These are phyloP conservation scores for Penicillium sp. DNA, from an alignment of 2,329 filamentous ascomycete species.

Conservation along the genomic window DNA sequence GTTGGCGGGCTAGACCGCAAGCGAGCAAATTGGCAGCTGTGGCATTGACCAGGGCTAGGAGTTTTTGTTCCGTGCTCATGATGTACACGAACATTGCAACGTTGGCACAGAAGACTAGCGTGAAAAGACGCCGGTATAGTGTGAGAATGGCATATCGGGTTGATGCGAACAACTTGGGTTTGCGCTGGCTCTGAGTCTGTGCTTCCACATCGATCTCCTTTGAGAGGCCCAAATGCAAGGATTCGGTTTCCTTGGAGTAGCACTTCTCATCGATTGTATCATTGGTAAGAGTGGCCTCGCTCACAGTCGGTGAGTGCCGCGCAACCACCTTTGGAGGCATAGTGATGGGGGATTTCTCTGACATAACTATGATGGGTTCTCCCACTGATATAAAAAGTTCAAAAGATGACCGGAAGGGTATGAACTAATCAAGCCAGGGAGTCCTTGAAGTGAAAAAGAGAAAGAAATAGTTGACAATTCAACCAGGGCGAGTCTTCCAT, in stretches of 20 bases:
- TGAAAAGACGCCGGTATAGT: slow-evolving; percentile 39
- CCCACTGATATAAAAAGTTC: slow-evolving; percentile 10
- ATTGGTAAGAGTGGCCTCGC: slow-evolving; percentile 17
- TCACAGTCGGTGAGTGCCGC: slow-evolving; percentile 7
- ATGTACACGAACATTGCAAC: slow-evolving; percentile 31
- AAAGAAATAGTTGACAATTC: slow-evolving; percentile 13
- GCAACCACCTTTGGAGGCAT: slow-evolving; percentile 5
- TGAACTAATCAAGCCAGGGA: background rate
- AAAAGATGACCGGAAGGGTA: slow-evolving; percentile 12
- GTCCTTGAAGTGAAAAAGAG: background rate
- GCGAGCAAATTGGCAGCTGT: slow-evolving; percentile 41
- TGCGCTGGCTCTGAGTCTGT: slow-evolving; percentile 20
- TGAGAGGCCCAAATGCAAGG: background rate
- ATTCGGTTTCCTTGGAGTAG: slow-evolving; percentile 8
- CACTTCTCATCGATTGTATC: slow-evolving; percentile 13
- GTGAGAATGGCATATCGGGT: slow-evolving; percentile 33
- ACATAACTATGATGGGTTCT: slow-evolving; percentile 11
- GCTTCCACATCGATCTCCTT: slow-evolving; percentile 24
- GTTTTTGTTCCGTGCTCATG: slow-evolving; percentile 29
- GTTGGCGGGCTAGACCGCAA: slow-evolving; percentile 45
- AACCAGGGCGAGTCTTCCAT: slow-evolving; percentile 9
- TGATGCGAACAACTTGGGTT: slow-evolving; percentile 23
- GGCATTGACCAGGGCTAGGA: slow-evolving; percentile 37
- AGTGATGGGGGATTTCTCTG: slow-evolving; percentile 14
- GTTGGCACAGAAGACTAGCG: slow-evolving; percentile 35